These are phyloP conservation scores for Cicer judaicum DNA, from an alignment of 306 rosid species.

Conservation along the genomic window DNA sequence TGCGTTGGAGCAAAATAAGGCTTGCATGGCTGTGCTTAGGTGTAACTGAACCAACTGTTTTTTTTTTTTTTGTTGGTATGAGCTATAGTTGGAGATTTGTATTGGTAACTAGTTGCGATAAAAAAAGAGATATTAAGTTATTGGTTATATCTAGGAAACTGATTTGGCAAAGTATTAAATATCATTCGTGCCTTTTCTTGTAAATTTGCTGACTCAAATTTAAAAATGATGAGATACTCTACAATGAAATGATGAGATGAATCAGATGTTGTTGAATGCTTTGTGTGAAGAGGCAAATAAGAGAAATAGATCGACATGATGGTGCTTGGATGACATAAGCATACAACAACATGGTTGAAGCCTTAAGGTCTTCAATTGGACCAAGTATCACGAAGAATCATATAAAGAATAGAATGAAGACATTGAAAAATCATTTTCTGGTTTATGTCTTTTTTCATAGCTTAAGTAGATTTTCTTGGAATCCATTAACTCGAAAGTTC, in stretches of 20 bases:
- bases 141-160: slow-evolving; percentile 21
- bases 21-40: slow-evolving; percentile 48
- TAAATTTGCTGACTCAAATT: no score
- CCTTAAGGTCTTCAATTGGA: neutral
- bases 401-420: neutral
- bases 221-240: neutral
- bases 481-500: neutral
- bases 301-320: neutral
- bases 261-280: neutral
- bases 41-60: slow-evolving; percentile 28
- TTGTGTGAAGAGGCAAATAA: neutral
- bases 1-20: slow-evolving; percentile 28
- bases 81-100: slow-evolving; percentile 32
- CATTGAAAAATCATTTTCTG: neutral
- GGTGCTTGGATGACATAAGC: no score
- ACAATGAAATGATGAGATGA: neutral
- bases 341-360: neutral
- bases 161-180: neutral
- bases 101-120: slow-evolving; percentile 21
- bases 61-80: neutral
- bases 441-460: neutral
- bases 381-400: neutral
- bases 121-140: neutral
- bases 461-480: neutral
- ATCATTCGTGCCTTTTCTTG: no score